Evolutionary conservation across 352 stramenopile species (phyloP).

Genomic region (Paralagenidium karlingii): DNA sequence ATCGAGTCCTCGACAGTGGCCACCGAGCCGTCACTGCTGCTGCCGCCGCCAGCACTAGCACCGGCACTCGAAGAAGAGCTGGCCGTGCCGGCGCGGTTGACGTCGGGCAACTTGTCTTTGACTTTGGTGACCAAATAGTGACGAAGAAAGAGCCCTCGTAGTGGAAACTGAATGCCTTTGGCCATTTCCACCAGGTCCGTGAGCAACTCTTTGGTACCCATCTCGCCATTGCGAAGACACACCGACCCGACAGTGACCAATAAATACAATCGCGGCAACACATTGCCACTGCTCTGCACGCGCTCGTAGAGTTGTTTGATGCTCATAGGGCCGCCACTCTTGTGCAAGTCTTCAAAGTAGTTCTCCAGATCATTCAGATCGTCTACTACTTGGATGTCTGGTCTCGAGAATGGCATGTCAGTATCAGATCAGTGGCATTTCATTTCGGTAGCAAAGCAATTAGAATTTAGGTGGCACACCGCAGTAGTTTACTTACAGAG

Average conservation of each 20-base stretch:
- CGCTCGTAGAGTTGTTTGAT: constrained; percentile 92
- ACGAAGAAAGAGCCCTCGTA: constrained; percentile 96
- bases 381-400: constrained; percentile 83
- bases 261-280: constrained; percentile 92
- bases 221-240: constrained; percentile 85
- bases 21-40: constrained; percentile 53
- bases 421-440: not conserved
- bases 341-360: constrained; percentile 84
- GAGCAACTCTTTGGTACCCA: constrained; percentile 71
- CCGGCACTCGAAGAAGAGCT: too few species aligned
- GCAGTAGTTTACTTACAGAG: constrained; percentile 76
- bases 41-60: constrained; percentile 9
- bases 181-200: constrained; percentile 97
- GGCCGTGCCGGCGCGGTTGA: too few species aligned
- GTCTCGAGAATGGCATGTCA: not conserved
- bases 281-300: constrained; percentile 91
- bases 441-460: not conserved
- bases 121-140: constrained; percentile 91
- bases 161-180: constrained; percentile 97
- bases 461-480: not conserved
- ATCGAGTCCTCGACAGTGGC: constrained; percentile 84
- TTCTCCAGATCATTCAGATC: constrained; percentile 92
- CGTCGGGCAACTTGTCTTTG: constrained; percentile 93
- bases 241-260: constrained; percentile 94
- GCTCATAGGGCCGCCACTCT: constrained; percentile 24